Conservation (phyloP, 2,329 filamentous ascomycete genomes). For the Ophiostoma himal-ulmi region DNA sequence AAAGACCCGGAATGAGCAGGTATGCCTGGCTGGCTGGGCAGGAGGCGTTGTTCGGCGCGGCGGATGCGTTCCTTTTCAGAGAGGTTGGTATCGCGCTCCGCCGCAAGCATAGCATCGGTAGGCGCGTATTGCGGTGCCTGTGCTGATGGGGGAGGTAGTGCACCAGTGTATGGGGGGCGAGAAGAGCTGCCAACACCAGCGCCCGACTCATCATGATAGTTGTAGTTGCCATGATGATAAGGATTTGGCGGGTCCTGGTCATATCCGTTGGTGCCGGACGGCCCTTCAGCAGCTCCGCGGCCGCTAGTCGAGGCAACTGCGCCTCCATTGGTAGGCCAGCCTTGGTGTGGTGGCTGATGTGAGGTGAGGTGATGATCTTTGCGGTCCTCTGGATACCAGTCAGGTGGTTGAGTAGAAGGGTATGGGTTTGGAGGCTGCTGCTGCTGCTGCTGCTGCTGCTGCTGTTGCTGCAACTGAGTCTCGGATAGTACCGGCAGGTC, state of each 20-base stretch:
- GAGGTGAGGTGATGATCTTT: slow-evolving; percentile 26
- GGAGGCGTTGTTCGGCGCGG: slow-evolving; percentile 67
- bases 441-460: slow-evolving; percentile 22
- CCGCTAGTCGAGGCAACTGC: neutral
- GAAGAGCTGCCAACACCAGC: slow-evolving; percentile 14
- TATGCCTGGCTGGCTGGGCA: slow-evolving; percentile 70
- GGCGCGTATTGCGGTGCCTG: slow-evolving; percentile 45
- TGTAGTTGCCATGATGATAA: neutral
- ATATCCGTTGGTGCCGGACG: neutral
- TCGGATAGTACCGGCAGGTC: slow-evolving; percentile 26
- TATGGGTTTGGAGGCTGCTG: slow-evolving; percentile 28
- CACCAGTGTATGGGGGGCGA: slow-evolving; percentile 26
- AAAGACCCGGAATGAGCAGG: neutral
- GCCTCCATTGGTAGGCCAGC: slow-evolving; percentile 17
- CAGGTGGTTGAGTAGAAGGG: slow-evolving; percentile 13
- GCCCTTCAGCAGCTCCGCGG: neutral
- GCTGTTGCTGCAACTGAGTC: slow-evolving; percentile 23
- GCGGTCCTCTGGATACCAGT: slow-evolving; percentile 25
- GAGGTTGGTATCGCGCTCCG: slow-evolving; percentile 52
- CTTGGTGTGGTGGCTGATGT: slow-evolving; percentile 16
- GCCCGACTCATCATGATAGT: slow-evolving; percentile 22
- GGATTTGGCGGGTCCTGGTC: neutral
- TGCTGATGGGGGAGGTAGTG: slow-evolving; percentile 31
- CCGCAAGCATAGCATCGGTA: slow-evolving; percentile 46
- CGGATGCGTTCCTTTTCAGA: slow-evolving; percentile 78